phyloP scores from a whole-genome alignment of 805 yeast genomes.

The Ogataea methanolica region DNA sequence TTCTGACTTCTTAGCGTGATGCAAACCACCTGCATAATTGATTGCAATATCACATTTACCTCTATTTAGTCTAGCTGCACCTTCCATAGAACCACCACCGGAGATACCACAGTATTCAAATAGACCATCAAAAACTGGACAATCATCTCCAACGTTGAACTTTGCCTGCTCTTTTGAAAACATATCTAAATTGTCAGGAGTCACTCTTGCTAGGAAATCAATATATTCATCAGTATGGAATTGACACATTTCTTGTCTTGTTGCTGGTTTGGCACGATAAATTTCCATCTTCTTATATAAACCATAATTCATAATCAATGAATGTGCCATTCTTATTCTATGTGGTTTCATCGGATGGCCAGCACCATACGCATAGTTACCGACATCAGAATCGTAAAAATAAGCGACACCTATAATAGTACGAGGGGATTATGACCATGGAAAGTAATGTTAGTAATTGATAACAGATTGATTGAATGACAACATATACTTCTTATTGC shows the following conservation, averaged over 20 bases:
- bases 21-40: slow-evolving; percentile 91
- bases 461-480: no score
- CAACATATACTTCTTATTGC: no score
- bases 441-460: slow-evolving; percentile 1
- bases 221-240: slow-evolving; percentile 97
- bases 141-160: slow-evolving; percentile 95
- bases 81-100: slow-evolving; percentile 90
- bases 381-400: slow-evolving; percentile 88
- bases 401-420: slow-evolving; percentile 54
- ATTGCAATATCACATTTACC: slow-evolving; percentile 89
- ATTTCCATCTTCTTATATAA: slow-evolving; percentile 96
- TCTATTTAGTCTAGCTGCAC: slow-evolving; percentile 74
- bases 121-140: slow-evolving; percentile 78
- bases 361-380: slow-evolving; percentile 96
- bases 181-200: slow-evolving; percentile 87
- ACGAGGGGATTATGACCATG: background rate
- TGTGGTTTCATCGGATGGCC: slow-evolving; percentile 99
- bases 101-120: slow-evolving; percentile 73
- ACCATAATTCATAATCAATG: slow-evolving; percentile 94
- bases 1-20: slow-evolving; percentile 86
- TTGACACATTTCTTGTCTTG: slow-evolving; percentile 96
- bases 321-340: slow-evolving; percentile 97
- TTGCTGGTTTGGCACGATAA: slow-evolving; percentile 95
- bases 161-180: slow-evolving; percentile 84
- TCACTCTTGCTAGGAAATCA: slow-evolving; percentile 83